A percentile compares a stretch with the other conserved stretches of the same genome.
These are phyloP conservation scores for Agarophyton chilense DNA, from an alignment of 23 red algal species.

Conservation along the genomic window DNA sequence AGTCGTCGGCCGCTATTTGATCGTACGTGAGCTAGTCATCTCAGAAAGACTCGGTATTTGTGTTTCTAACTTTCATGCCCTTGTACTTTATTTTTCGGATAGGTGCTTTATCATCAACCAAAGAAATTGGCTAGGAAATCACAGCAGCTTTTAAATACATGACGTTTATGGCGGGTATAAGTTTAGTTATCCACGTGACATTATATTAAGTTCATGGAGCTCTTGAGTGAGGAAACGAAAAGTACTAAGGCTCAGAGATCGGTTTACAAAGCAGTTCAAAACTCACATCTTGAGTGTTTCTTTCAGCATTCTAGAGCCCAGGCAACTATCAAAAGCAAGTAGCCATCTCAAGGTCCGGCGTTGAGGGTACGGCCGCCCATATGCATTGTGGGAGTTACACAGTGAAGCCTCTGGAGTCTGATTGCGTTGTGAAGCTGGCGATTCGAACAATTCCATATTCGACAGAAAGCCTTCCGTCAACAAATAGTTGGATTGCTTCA, in stretches of 20 bases:
- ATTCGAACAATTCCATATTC: slow-evolving; percentile 59
- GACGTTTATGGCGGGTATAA: not conserved
- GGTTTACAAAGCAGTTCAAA: no score
- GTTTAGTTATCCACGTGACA: no score
- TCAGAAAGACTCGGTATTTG: not conserved
- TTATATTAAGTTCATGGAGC: no score
- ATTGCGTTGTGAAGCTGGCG: not conserved
- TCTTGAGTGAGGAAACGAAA: no score
- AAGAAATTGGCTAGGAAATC: slow-evolving; percentile 69
- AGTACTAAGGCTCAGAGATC: no score
- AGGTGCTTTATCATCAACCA: slow-evolving; percentile 87
- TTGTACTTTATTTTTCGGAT: not conserved
- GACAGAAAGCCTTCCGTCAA: slow-evolving; percentile 47
- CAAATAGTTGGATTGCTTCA: slow-evolving; percentile 84
- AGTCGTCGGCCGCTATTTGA: slow-evolving; percentile 84
- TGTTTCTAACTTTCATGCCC: not conserved
- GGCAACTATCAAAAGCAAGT: not conserved
- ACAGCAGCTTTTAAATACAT: not conserved
- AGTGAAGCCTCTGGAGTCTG: not conserved
- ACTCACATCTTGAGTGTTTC: no score
- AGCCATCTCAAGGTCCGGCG: not conserved
- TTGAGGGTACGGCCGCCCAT: not conserved
- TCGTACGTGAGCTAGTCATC: slow-evolving; percentile 35
- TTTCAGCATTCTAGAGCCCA: not conserved
- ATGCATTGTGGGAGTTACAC: not conserved